phyloP scores from a whole-genome alignment of 345 rosid genomes.

The Boechera stricta region DNA sequence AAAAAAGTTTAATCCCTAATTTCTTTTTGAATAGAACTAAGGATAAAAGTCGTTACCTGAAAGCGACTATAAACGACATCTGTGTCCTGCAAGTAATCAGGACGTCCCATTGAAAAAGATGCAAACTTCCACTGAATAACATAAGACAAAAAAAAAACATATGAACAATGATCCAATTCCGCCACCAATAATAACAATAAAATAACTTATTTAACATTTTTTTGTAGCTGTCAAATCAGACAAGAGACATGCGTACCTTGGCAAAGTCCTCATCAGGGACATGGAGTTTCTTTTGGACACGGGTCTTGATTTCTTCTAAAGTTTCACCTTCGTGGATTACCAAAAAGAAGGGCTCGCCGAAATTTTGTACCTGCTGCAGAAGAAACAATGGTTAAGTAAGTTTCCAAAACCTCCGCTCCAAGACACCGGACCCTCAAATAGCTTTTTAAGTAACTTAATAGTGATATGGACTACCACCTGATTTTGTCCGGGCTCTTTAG shows the following conservation, averaged over 20 bases:
- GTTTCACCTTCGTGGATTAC: constrained; percentile 94
- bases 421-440: neutral
- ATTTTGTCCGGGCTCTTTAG: constrained; percentile 73
- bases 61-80: constrained; percentile 79
- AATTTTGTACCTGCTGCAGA: constrained; percentile 86
- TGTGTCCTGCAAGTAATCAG: constrained; percentile 80
- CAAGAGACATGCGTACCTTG: constrained; percentile 56
- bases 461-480: constrained; percentile 58
- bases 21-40: neutral
- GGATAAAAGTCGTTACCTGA: constrained; percentile 57
- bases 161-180: neutral
- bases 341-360: constrained; percentile 96
- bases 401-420: neutral
- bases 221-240: neutral
- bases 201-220: neutral
- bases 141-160: neutral
- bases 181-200: neutral
- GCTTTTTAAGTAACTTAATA: constrained; percentile 1
- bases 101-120: constrained; percentile 84
- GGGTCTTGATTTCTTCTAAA: constrained; percentile 71
- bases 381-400: constrained; percentile 23
- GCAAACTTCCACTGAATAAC: constrained; percentile 93
- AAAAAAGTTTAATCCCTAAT: neutral
- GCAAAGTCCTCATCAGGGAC: constrained; percentile 91
- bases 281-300: constrained; percentile 82